Evolutionary conservation across 352 stramenopile species (phyloP).

Genomic region (Plasmopara muralis): DNA sequence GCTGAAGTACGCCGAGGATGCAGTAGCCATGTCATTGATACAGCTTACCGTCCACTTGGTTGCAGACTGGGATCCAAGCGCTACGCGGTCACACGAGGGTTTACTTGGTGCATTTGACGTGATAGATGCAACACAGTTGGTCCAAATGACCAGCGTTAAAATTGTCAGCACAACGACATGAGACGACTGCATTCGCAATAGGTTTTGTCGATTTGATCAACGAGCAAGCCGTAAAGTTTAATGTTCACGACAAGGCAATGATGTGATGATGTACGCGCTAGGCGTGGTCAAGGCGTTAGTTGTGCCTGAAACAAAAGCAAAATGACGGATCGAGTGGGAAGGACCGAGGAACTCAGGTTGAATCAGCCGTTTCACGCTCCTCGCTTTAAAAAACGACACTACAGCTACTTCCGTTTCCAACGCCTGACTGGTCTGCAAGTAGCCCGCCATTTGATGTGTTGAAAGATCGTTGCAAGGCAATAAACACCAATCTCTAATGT

Average conservation of each 20-base stretch:
- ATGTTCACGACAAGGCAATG: neutral
- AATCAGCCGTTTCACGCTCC: slow-evolving; percentile 14
- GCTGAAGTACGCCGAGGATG: slow-evolving; percentile 25
- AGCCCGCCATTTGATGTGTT: slow-evolving; percentile 2
- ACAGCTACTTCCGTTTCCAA: slow-evolving; percentile 22
- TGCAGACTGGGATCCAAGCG: slow-evolving; percentile 22
- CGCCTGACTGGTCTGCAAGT: slow-evolving; percentile 7
- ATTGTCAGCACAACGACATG: slow-evolving; percentile 5
- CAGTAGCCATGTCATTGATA: slow-evolving; percentile 1
- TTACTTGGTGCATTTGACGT: slow-evolving; percentile 9
- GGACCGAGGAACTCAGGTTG: slow-evolving; percentile 13
- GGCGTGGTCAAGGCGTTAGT: slow-evolving; percentile 15
- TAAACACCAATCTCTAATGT: no score
- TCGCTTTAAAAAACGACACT: slow-evolving; percentile 10
- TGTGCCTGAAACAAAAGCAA: slow-evolving; percentile 6
- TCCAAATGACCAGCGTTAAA: slow-evolving; percentile 6
- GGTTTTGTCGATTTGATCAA: neutral
- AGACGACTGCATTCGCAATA: slow-evolving; percentile 11
- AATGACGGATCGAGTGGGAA: slow-evolving; percentile 14
- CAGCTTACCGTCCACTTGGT: slow-evolving; percentile 32
- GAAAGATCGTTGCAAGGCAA: no score
- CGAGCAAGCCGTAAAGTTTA: slow-evolving; percentile 1
- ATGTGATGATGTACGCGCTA: slow-evolving; percentile 14
- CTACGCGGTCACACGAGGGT: slow-evolving; percentile 20
- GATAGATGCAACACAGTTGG: neutral